phyloP scores from a whole-genome alignment of 352 stramenopile genomes.

The Aphanomyces stellatus region DNA sequence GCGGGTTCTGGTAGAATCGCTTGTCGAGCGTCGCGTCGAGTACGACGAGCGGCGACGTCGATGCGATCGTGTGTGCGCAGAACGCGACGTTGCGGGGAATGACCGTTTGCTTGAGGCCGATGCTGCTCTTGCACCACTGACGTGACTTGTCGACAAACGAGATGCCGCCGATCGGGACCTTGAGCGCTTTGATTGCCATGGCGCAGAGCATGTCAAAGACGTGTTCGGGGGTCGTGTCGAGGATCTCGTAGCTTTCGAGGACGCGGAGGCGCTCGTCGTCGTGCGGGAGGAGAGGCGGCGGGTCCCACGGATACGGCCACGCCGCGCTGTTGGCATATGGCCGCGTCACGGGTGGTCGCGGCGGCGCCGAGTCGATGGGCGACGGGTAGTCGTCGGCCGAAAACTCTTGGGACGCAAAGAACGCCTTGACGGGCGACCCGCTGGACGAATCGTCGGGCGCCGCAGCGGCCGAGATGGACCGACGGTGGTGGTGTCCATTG shows the following conservation, averaged over 20 bases:
- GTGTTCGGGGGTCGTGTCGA: conserved; percentile 6
- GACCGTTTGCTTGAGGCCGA: conserved; percentile 65
- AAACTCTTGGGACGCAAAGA: conserved; percentile 9
- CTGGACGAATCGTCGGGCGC: too few species aligned
- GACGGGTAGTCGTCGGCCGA: neutral
- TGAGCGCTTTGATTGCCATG: conserved; percentile 11
- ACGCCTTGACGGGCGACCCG: neutral
- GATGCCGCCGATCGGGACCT: conserved; percentile 6
- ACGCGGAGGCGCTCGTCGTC: conserved; percentile 4
- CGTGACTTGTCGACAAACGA: conserved; percentile 10
- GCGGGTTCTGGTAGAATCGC: conserved; percentile 66
- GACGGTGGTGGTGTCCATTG: too few species aligned
- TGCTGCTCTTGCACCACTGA: conserved; percentile 32
- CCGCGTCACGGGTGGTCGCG: too few species aligned
- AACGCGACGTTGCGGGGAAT: conserved; percentile 67
- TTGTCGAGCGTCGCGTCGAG: conserved; percentile 64
- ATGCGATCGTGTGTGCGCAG: conserved; percentile 74
- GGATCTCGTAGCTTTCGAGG: conserved; percentile 16
- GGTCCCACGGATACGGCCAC: conserved; percentile 7
- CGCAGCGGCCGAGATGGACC: too few species aligned
- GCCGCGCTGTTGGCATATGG: neutral
- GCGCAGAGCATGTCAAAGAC: conserved; percentile 15
- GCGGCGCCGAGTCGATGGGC: neutral
- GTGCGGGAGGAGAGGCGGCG: neutral
- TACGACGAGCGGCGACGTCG: conserved; percentile 58